Base-by-base conservation (phyloP, 345 rosid species). In the Eucalyptus paniculata region DNA sequence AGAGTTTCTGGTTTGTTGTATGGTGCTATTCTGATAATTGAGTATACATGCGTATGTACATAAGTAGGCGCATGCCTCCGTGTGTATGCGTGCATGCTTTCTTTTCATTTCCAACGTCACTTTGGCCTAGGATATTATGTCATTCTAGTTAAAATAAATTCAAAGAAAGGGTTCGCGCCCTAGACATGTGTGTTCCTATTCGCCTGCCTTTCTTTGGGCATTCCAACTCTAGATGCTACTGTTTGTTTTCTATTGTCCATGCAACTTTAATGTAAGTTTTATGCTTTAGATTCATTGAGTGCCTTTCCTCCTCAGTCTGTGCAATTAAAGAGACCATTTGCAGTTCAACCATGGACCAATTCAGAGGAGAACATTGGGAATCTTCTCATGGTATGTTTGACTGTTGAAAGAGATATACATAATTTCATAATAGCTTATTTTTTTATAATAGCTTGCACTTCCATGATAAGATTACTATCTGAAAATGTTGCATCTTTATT, bases 281-380 rank as follows among this genome's bases (percentile, higher is more conserved):
- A 16, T 89, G 65, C 87, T 92, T 86, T 91, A 98, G 99, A 95
- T 91, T 94, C 96, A 87, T 92, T 98, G 90, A 93, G 95, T 87
- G 82, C 42, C 65, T 98, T 96, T 91, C 99, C 99, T 26, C 97
- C 97, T 24, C 91, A 44, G 91, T 90, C 94, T 8, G 92, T 98
- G 90, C 94, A 87, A 92, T 91, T 98, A 53, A 98, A 95, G 92
- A 92, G 92, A 85, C 97, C 99, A 50, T 95, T 98, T 94, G 90
- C 94, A 12, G 86, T 96, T 93, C 96, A 95, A 91, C 99, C 99
- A 5, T 98, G 99, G 99, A 90, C 90, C 89, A 92, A 94, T 92
- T 96, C 98, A 14, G 98, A 96, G 86, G 95, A 95, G 89, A 96
- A 93, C 92, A 92, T 96, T 80, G 99, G 99, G 91, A 96, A 97